Evolutionary conservation across 345 rosid species (phyloP).

Genomic region (Chamaenerion angustifolium): DNA sequence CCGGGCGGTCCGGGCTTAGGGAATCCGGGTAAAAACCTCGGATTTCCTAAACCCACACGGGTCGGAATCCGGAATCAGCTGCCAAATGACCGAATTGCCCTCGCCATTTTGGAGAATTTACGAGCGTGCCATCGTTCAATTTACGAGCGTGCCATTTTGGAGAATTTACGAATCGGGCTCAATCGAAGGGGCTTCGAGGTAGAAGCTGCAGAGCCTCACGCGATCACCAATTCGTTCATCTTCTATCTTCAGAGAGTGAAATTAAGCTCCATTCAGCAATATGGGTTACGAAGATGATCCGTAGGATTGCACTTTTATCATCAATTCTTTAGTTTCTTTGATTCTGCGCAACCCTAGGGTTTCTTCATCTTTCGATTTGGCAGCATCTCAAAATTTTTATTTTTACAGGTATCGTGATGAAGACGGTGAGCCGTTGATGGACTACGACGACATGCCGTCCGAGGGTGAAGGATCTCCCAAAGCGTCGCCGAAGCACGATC

Average conservation of each 20-base stretch:
- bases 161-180: too few relatives aligned
- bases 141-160: too few relatives aligned
- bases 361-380: conserved; percentile 2
- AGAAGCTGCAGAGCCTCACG: background rate
- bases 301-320: conserved; percentile 22
- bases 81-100: too few relatives aligned
- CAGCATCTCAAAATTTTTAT: background rate
- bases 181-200: background rate
- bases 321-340: background rate
- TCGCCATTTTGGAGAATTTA: too few relatives aligned
- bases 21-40: too few relatives aligned
- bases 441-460: conserved; percentile 59
- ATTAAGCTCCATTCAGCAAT: background rate
- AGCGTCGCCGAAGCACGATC: conserved; percentile 29
- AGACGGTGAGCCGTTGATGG: conserved; percentile 95
- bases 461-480: conserved; percentile 50
- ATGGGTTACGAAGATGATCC: conserved; percentile 78
- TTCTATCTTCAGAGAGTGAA: background rate
- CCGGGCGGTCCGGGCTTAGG: too few relatives aligned
- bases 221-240: background rate
- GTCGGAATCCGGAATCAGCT: too few relatives aligned
- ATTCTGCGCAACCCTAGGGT: conserved; percentile 14
- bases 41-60: too few relatives aligned
- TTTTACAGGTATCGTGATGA: conserved; percentile 61
- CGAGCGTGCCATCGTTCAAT: too few relatives aligned